Percentiles rank a stretch among this genome's conserved stretches.
Evolutionary conservation across 352 stramenopile species (phyloP).

Genomic region (Phytophthora rubi): DNA sequence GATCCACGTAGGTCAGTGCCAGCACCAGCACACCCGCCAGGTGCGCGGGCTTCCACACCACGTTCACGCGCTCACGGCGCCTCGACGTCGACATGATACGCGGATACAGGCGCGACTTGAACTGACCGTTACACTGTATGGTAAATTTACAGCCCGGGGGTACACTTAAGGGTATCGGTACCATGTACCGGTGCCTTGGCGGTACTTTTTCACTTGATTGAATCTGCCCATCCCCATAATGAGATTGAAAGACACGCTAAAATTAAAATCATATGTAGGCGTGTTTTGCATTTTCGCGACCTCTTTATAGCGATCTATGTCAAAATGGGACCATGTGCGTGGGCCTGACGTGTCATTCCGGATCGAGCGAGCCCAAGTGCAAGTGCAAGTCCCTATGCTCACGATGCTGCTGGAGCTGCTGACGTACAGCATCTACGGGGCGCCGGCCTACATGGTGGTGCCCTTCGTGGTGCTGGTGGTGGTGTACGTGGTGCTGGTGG

Average conservation of each 20-base stretch:
- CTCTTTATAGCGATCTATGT: background rate
- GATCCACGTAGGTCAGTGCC: constrained; percentile 50
- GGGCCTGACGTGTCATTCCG: constrained; percentile 29
- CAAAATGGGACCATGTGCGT: background rate
- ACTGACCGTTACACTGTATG: background rate
- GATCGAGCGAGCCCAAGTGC: constrained; percentile 10
- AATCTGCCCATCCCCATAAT: constrained; percentile 8
- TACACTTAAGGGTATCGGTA: background rate
- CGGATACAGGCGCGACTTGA: background rate
- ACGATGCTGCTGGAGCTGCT: constrained; percentile 31
- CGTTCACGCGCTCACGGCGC: constrained; percentile 41
- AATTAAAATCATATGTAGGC: background rate
- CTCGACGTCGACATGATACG: constrained; percentile 16
- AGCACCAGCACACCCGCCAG: constrained; percentile 60
- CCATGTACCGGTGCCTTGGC: too few relatives aligned
- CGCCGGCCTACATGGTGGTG: constrained; percentile 64
- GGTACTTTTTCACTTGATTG: constrained; percentile 10
- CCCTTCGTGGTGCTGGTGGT: constrained; percentile 47
- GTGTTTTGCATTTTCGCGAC: too few relatives aligned
- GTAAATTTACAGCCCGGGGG: too few relatives aligned
- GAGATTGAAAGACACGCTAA: constrained; percentile 2
- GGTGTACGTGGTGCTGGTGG: constrained; percentile 64
- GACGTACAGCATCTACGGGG: constrained; percentile 60
- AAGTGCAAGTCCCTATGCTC: background rate
- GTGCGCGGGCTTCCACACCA: constrained; percentile 53